Evolutionary conservation across 345 rosid genomes (phyloP), one percentile per base, ranked within the genome.

Genomic region (Clausena lansium): DNA sequence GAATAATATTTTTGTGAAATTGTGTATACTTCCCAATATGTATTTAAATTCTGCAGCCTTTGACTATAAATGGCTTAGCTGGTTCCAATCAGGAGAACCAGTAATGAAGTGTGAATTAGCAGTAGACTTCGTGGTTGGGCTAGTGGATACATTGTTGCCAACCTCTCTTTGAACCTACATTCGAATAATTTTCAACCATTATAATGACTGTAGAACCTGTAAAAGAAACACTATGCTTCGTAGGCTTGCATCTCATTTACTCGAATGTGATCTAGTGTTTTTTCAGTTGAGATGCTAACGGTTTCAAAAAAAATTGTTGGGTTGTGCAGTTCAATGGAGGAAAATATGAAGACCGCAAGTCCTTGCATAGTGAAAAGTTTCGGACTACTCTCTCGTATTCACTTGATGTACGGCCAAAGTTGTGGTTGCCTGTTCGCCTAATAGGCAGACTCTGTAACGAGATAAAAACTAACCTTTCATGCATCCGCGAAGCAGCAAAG

Each of bases 361-460:
- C 74, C 71, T 57, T 81, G 17, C 50, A 25, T 28, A 82, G 81
- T 78, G 79, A 86, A 78, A 89, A 86, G 64, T 88, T 81, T 68
- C 85, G 55, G 52, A 88, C 99, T 0, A 87, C 88, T 59, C 97
- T 96, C 70, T 83, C 88, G 0, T 92, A 91, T 82, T 58, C 78
- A 1, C 91, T 93, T 5, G 93, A 92, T 74, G 92, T 91, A 27
- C 89, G 85, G 80, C 99, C 97, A 4, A 96, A 96, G 82, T 60
- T 86, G 58, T 91, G 98, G 97, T 80, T 96, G 81, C 99, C 98
- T 0, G 89, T 92, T 70, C 77, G 84, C 24, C 84, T 96, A 27
- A 84, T 96, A 88, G 98, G 98, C 65, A 88, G 94, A 75, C 84
- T 96, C 35, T 84, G 92, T 77, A 90, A 66, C 24, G 95, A 91